These are phyloP conservation scores for Podila clonocystis DNA, from an alignment of 192 early-diverging fungal genomes.

Conservation along the genomic window DNA sequence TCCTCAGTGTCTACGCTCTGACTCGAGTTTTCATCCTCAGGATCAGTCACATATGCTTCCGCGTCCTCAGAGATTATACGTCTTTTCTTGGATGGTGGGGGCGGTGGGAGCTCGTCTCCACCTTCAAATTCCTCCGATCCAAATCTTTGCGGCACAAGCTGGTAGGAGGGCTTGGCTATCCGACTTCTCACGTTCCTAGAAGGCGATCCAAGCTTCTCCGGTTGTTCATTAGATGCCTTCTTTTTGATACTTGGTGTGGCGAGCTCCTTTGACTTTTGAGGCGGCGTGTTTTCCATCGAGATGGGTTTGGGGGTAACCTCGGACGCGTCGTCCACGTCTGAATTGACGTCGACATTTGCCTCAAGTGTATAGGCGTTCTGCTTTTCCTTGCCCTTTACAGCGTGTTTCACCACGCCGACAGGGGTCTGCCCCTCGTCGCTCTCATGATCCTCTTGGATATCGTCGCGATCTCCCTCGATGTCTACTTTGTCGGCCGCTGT, in stretches of 20 bases:
- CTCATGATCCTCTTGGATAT: neutral
- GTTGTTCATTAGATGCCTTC: too few species aligned
- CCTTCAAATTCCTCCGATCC: neutral
- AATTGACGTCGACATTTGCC: too few species aligned
- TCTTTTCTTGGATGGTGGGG: neutral
- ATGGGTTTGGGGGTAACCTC: neutral
- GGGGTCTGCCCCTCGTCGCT: neutral
- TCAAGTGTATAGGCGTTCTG: too few species aligned
- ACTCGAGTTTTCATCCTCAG: neutral
- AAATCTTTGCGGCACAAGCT: neutral
- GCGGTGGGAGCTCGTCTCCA: neutral
- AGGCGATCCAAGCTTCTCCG: too few species aligned
- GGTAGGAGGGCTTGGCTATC: neutral
- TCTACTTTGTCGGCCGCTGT: too few species aligned
- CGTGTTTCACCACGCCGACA: neutral
- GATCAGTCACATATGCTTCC: constrained; percentile 18
- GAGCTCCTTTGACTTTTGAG: too few species aligned
- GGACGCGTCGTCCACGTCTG: too few species aligned
- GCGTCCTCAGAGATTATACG: neutral
- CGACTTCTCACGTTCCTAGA: too few species aligned
- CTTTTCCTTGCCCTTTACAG: too few species aligned
- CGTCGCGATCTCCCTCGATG: neutral
- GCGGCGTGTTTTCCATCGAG: neutral
- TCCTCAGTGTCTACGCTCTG: neutral
- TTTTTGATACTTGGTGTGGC: too few species aligned